Evolutionary conservation across 352 stramenopile genomes (phyloP), one percentile per base, ranked within the genome.

Genomic region (Phytophthora podocarpi): DNA sequence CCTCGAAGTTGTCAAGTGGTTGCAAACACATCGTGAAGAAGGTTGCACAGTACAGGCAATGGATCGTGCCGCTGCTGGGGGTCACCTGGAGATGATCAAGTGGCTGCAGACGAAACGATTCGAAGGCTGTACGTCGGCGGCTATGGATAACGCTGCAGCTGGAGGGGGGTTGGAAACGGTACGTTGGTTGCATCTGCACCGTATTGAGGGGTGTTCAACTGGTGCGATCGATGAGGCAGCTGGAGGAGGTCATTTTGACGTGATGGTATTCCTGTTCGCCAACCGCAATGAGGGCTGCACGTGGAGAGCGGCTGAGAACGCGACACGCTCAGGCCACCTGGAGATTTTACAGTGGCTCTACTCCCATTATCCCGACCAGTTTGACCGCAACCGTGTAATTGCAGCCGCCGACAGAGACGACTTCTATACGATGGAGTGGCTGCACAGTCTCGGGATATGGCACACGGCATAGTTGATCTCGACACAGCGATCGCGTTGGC

Each of bases 201-300:
- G 59, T 16, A 47, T 41, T 11, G 72, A 78, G 53, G 70, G 70
- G 11, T 81, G 72, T 37, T 76, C 65, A 5, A 54, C 55, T 13
- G 36, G 18, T n/a, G 73, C 73, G 26, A 82, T 79, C 66, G 61
- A 79, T 54, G 60, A 61, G 5, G 73, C 73, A 13, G 70, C 73
- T 42, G 59, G 55, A 8, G 54, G 53, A 0, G 66, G 67, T 2
- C 66, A 82, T 70, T 72, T 81, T 11, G 26, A 76, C 23, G 59
- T 77, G 23, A 16, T 82, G 10, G 36, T 65, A 42, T 82, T 67
- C 50, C 46, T 79, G 16, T 66, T 63, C 7, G 15, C 34, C 5
- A 58, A 64, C 12, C 50, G 58, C 5, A 60, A 18, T 3, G 65
- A 80, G 16, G 69, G 65, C 4, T 78, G 68, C 35, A 70, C 72